A percentile compares a stretch with the other conserved stretches of the same genome.
phyloP scores from a whole-genome alignment of 2,329 filamentous ascomycete species.

The Sclerotinia subarctica region DNA sequence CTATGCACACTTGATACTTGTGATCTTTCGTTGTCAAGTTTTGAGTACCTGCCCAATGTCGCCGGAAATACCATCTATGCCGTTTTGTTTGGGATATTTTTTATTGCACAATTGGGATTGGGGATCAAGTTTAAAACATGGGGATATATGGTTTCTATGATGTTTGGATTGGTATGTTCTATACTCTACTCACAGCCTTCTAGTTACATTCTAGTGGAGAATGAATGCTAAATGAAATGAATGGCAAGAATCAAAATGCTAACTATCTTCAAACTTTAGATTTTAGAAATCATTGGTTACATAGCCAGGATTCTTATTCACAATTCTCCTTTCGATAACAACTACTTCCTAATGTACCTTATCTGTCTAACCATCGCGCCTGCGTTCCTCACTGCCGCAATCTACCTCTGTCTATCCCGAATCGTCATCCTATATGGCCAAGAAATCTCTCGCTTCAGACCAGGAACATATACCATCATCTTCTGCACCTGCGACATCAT shows the following conservation, averaged over 20 bases:
- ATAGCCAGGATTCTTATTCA: slow-evolving; percentile 50
- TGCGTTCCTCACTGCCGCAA: slow-evolving; percentile 56
- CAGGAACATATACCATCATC: slow-evolving; percentile 50
- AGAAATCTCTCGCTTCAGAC: slow-evolving; percentile 46
- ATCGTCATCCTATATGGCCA: slow-evolving; percentile 44
- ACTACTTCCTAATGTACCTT: slow-evolving; percentile 58
- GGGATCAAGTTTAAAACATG: slow-evolving; percentile 53
- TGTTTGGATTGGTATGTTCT: slow-evolving; percentile 45
- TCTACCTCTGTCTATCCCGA: slow-evolving; percentile 58
- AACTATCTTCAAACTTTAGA: neutral
- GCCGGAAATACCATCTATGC: slow-evolving; percentile 55
- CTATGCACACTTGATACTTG: slow-evolving; percentile 36
- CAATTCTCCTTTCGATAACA: slow-evolving; percentile 52
- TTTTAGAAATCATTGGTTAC: slow-evolving; percentile 46
- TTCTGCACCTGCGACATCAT: slow-evolving; percentile 52
- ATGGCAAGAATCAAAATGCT: neutral
- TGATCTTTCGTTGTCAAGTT: slow-evolving; percentile 53
- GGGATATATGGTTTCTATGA: slow-evolving; percentile 51
- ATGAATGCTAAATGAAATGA: no score
- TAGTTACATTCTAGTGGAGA: no score
- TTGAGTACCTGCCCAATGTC: slow-evolving; percentile 57
- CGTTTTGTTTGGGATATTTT: slow-evolving; percentile 47
- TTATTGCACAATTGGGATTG: slow-evolving; percentile 45
- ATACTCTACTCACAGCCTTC: neutral
- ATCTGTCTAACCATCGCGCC: slow-evolving; percentile 46